A percentile compares a stretch with the other conserved stretches of the same genome.
Conservation (phyloP, 306 rosid species). For the Calophaca sinica region DNA sequence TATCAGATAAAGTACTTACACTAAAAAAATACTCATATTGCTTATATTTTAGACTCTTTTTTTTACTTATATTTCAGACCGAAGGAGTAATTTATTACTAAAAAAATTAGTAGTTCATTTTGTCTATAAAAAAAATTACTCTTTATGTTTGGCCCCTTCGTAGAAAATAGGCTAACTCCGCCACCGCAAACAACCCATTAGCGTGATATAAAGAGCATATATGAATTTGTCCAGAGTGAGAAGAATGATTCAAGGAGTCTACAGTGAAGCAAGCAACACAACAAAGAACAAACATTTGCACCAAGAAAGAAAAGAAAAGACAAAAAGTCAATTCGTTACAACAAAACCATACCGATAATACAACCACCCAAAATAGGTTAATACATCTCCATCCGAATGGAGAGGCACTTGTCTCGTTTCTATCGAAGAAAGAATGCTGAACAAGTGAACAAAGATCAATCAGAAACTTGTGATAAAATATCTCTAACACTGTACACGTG, state of each 20-base stretch:
- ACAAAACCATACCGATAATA: conserved; percentile 15
- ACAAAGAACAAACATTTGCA: conserved; percentile 29
- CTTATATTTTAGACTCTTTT: too few relatives aligned
- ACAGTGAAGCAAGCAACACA: conserved; percentile 41
- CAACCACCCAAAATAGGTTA: conserved; percentile 22
- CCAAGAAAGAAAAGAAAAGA: neutral
- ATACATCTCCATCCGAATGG: conserved; percentile 26
- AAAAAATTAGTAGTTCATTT: too few relatives aligned
- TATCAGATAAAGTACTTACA: too few relatives aligned
- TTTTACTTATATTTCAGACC: too few relatives aligned
- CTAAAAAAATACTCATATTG: too few relatives aligned
- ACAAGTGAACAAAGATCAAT: conserved; percentile 34
- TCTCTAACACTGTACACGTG: conserved; percentile 51
- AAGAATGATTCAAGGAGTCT: neutral
- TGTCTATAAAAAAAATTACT: too few relatives aligned
- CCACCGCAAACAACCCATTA: neutral
- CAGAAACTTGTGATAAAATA: conserved; percentile 30
- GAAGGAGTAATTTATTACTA: too few relatives aligned
- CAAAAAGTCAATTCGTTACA: conserved; percentile 29
- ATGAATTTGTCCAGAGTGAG: conserved; percentile 5
- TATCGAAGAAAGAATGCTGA: conserved; percentile 29
- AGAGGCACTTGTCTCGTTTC: conserved; percentile 24
- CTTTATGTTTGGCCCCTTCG: too few relatives aligned
- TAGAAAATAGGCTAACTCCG: too few relatives aligned
- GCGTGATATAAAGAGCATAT: conserved; percentile 3